A percentile compares a stretch with the other conserved stretches of the same genome.
These are phyloP conservation scores for Calonectria pauciramosa DNA, from an alignment of 2,329 filamentous ascomycete genomes.

Conservation along the genomic window DNA sequence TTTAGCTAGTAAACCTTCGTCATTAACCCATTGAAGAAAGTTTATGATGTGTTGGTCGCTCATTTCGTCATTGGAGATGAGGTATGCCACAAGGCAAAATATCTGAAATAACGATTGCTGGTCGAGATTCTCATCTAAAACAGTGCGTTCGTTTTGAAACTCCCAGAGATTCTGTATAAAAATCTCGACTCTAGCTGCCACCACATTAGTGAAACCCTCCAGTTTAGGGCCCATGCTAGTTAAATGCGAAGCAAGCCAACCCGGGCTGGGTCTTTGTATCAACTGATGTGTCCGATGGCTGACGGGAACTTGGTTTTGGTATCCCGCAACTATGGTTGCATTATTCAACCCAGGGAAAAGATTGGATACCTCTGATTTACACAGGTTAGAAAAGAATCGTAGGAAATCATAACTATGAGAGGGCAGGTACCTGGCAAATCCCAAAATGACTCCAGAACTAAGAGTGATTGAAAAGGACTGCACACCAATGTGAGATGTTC, in stretches of 20 bases:
- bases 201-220: not conserved
- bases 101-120: not conserved
- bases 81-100: not conserved
- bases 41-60: not conserved
- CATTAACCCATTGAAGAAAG: not conserved
- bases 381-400: not conserved
- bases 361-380: not conserved
- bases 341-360: not conserved
- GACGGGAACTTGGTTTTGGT: not conserved
- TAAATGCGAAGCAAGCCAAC: not conserved
- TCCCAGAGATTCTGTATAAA: not conserved
- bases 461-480: not conserved
- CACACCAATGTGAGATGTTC: not conserved
- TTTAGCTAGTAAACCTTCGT: not conserved
- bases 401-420: not conserved
- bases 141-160: not conserved
- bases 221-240: not conserved
- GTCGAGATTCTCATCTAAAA: not conserved
- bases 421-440: not conserved
- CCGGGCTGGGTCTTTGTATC: not conserved
- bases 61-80: not conserved
- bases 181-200: not conserved
- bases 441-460: not conserved
- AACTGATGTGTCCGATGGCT: too few relatives aligned
- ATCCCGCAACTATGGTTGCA: not conserved